Base-by-base conservation (phyloP, 257 asterid species). In the Oldenlandia corymbosa region DNA sequence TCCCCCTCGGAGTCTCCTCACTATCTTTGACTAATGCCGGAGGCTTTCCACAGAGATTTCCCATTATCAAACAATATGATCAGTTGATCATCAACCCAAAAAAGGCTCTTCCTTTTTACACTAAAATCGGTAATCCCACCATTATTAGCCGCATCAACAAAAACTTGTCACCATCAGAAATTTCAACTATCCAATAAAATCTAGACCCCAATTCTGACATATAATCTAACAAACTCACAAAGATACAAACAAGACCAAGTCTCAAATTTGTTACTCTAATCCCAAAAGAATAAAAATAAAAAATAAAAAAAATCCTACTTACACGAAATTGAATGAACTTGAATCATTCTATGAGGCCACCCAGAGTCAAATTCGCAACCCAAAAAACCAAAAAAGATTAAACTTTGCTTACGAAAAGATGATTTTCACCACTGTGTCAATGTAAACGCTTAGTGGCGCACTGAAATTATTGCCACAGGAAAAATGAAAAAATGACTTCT, bases 41-140 rank as follows among this genome's bases (percentile, higher is more conserved):
- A 59, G 95, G 82, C 76, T 87, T 92, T 52, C 83, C 97, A 63
- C 86, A 92, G 16, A 85, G 81, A 71, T 85, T 80, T 45, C 98
- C 98, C 98, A 92, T 92, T 36, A 48, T 74, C 72, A 58, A 75
- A 68, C 71, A 66, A 69, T n/a, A 58, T 5, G 68, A 74, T n/a
- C 12, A 45, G 65, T 60, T 61, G 68, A n/a, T n/a, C n/a, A n/a
- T n/a, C n/a, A n/a, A n/a, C n/a, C 39, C 61, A 45, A 32, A 60
- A n/a, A 65, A 31, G n/a, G n/a, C 65, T 68, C 64, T 66, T 46
- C 39, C 75, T 62, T 67, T 60, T 71, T 67, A 63, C 61, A 34
- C 55, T 64, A 72, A 75, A 69, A 67, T 61, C 69, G 75, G 62
- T 58, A 68, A 55, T 23, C 65, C 69, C 76, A 60, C 66, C 39